A percentile compares a stretch with the other conserved stretches of the same genome.
phyloP scores from a whole-genome alignment of 2,329 filamentous ascomycete genomes.

The Zasmidium citrigriseum region DNA sequence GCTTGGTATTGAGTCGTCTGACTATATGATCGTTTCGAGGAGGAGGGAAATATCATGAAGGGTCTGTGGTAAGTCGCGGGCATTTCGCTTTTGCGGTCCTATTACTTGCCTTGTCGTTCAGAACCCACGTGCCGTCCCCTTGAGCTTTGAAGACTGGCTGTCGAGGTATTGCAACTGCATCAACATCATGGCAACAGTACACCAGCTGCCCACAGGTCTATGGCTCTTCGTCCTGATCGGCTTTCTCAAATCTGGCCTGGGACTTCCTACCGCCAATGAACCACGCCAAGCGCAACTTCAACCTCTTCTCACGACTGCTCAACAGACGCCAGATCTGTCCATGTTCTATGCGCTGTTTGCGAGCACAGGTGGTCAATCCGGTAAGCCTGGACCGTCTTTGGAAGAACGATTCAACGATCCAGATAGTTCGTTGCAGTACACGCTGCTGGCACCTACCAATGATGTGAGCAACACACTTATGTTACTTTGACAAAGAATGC shows the following conservation, averaged over 20 bases:
- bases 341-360: constrained; percentile 3
- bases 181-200: no score
- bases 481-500: background rate
- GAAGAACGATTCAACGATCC: constrained; percentile 22
- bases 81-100: no score
- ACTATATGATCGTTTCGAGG: no score
- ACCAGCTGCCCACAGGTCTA: background rate
- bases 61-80: no score
- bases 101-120: no score
- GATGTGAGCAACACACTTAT: constrained; percentile 7
- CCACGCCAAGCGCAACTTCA: background rate
- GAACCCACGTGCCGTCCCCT: no score
- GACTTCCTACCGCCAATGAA: background rate
- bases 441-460: constrained; percentile 19
- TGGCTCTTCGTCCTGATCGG: background rate
- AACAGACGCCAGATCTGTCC: background rate
- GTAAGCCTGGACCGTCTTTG: constrained; percentile 13
- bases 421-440: constrained; percentile 9
- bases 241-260: background rate
- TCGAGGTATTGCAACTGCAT: no score
- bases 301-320: constrained; percentile 1
- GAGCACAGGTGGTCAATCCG: constrained; percentile 11
- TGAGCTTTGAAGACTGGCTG: no score
- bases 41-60: no score
- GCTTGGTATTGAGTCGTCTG: no score